Base-by-base conservation (phyloP, 148 eudicot species). In the Polygonum maritimum region DNA sequence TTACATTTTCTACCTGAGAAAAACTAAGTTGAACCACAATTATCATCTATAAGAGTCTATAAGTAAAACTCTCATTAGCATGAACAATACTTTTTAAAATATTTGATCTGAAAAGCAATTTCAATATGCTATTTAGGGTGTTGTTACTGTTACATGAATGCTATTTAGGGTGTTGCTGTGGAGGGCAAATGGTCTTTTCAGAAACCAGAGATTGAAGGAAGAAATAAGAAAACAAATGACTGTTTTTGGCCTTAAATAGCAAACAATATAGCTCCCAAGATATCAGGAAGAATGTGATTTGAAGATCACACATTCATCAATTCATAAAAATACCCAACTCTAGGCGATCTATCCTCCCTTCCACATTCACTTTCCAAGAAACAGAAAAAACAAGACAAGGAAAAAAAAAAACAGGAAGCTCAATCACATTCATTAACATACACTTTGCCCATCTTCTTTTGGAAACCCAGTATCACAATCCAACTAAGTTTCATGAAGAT, bases 321-420 rank as follows among this genome's bases (percentile, higher is more conserved):
- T 5, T 8, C 35, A 58, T 58, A 13, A 58, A 58, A 14, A 58
- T 36, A 58, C 15, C 67, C 67, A 57, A n/a, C 31, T 60, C 10
- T 7, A 63, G 31, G 75, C 79, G 77, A 75, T 35, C 45, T 71
- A 36, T 71, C 10, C 80, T 80, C 76, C 12, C 8, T 69, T 49
- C 78, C 79, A 60, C 58, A 22, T 21, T 67, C 71, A 54, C 13
- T 54, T 36, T 65, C 44, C 38, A 16, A 67, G 13, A 67, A 67
- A 67, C 11, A 67, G 71, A n/a, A 67, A 18, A 60, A 36, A 36
- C 7, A 63, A 67, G 45, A 67, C 44, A 67, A 36, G 31, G 31
- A 26, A 67, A 67, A 67, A 67, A 35, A 36, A 7, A 44, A 44
- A n/a, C n/a, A 6, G 80, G 51, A 80, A 75, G 52, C 51, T 12